A percentile compares a stretch with the other conserved stretches of the same genome.
Evolutionary conservation across 2,329 filamentous ascomycete genomes (phyloP).

Genomic region (Mollisiaceae sp.): DNA sequence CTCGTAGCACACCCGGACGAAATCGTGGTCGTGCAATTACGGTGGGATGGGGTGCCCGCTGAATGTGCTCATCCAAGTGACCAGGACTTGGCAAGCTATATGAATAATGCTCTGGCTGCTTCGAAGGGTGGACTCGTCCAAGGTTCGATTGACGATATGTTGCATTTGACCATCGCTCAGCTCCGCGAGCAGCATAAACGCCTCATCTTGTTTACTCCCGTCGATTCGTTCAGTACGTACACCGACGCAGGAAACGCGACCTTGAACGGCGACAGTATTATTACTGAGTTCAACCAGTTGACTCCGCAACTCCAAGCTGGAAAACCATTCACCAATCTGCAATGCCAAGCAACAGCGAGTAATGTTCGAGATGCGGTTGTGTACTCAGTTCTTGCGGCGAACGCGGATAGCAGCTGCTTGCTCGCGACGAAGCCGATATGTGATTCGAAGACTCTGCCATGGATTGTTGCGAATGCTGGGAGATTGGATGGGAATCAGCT

Average conservation of each 20-base stretch:
- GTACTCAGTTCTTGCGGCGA: constrained; percentile 51
- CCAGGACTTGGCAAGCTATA: constrained; percentile 47
- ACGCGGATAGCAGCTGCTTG: constrained; percentile 51
- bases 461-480: constrained; percentile 49
- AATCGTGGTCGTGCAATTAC: constrained; percentile 54
- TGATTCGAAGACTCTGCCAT: constrained; percentile 54
- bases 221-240: constrained; percentile 49
- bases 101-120: constrained; percentile 44
- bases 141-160: constrained; percentile 44
- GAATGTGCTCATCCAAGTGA: constrained; percentile 51
- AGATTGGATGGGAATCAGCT: constrained; percentile 47
- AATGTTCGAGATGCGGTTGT: constrained; percentile 54
- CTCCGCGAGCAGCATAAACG: constrained; percentile 46
- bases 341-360: constrained; percentile 58
- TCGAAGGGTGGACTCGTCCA: constrained; percentile 39
- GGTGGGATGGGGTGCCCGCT: constrained; percentile 55
- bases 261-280: constrained; percentile 46
- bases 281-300: constrained; percentile 46
- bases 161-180: constrained; percentile 41
- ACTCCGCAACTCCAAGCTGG: constrained; percentile 42
- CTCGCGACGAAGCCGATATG: constrained; percentile 55
- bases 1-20: constrained; percentile 49
- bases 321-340: constrained; percentile 49
- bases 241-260: constrained; percentile 50
- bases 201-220: constrained; percentile 46